These are phyloP conservation scores for Bacidia rubella DNA, from an alignment of 495 filamentous ascomycete genomes.

Conservation along the genomic window DNA sequence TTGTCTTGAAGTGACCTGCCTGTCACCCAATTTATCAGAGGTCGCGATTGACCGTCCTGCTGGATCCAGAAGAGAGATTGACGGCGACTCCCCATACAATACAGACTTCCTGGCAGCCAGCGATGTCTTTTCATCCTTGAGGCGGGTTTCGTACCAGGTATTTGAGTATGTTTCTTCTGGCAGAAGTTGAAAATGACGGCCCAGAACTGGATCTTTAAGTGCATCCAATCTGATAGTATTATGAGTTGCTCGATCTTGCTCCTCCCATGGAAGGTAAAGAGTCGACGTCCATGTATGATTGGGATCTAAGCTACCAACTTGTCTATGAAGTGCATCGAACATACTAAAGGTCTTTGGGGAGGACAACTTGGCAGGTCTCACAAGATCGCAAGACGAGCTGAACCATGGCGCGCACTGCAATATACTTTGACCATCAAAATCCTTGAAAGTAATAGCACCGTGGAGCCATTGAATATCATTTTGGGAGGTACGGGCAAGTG, in stretches of 20 bases:
- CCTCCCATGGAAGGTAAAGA: not conserved
- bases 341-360: not conserved
- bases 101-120: not conserved
- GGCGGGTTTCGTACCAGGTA: not conserved
- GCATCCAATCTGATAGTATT: not conserved
- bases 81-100: not conserved
- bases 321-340: not conserved
- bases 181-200: not conserved
- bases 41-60: not conserved
- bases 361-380: not conserved
- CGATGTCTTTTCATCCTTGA: not conserved
- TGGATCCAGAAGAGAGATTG: not conserved
- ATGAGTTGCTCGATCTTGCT: not conserved
- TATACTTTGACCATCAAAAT: not conserved
- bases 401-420: not conserved
- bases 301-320: not conserved
- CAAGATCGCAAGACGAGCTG: not conserved
- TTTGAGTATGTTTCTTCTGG: not conserved
- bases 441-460: not conserved
- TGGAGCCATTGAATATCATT: not conserved
- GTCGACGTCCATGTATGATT: not conserved
- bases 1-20: not conserved
- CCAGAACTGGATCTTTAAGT: not conserved
- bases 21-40: not conserved
- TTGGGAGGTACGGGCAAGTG: not conserved